phyloP scores from a whole-genome alignment of 2,329 filamentous ascomycete species.

The Calonectria ilicicola region DNA sequence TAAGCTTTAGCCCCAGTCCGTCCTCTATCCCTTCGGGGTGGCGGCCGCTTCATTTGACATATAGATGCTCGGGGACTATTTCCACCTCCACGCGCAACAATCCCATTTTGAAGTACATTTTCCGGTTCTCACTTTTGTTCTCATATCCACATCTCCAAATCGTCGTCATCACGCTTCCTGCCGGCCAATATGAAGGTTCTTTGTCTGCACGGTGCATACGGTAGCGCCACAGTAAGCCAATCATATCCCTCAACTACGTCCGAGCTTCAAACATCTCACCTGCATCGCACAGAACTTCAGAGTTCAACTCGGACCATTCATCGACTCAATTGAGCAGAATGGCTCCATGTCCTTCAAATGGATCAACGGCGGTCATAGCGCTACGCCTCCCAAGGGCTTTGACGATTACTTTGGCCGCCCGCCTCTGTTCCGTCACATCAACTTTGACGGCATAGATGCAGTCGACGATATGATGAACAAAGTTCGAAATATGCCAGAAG shows the following conservation, averaged over 20 bases:
- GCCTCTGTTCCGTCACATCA: slow-evolving; percentile 68
- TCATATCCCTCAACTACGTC: background rate
- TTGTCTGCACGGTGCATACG: slow-evolving; percentile 69
- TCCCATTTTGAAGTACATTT: background rate
- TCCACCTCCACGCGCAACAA: background rate
- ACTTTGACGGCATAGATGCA: slow-evolving; percentile 57
- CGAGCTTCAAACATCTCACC: background rate
- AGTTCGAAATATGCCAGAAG: slow-evolving; percentile 66
- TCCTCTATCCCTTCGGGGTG: background rate
- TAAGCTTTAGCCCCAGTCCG: background rate
- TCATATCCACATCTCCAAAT: background rate
- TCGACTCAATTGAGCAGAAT: slow-evolving; percentile 32
- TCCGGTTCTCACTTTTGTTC: background rate
- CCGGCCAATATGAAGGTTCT: slow-evolving; percentile 63
- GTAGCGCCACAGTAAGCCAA: slow-evolving; percentile 63
- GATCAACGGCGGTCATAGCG: slow-evolving; percentile 63
- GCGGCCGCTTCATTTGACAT: background rate
- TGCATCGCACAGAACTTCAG: slow-evolving; percentile 61
- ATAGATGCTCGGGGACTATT: background rate
- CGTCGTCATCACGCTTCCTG: background rate
- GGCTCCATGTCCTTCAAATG: slow-evolving; percentile 56
- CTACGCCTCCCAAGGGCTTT: slow-evolving; percentile 64
- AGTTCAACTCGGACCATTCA: slow-evolving; percentile 59
- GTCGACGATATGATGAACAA: slow-evolving; percentile 61
- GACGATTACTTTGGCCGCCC: slow-evolving; percentile 68